phyloP scores from a whole-genome alignment of 169 alveolate species.

The Blepharisma undulans region DNA sequence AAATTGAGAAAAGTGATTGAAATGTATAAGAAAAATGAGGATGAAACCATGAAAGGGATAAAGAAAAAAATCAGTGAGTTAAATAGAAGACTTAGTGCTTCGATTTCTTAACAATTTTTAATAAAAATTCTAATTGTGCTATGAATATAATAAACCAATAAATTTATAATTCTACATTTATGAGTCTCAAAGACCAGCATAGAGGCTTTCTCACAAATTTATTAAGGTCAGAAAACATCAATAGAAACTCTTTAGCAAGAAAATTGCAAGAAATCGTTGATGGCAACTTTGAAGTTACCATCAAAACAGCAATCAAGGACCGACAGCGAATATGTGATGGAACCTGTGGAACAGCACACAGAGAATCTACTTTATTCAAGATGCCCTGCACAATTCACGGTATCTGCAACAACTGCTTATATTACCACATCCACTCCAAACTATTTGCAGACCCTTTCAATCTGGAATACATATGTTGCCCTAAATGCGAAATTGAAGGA shows the following conservation, averaged over 20 bases:
- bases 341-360: neutral
- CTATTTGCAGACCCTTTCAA: neutral
- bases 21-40: neutral
- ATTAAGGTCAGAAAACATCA: neutral
- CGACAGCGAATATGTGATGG: neutral
- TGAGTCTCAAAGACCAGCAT: neutral
- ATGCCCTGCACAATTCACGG: neutral
- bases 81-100: neutral
- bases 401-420: neutral
- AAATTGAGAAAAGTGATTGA: neutral
- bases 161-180: neutral
- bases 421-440: neutral
- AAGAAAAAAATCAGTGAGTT: neutral
- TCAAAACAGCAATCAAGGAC: neutral
- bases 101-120: neutral
- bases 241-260: neutral
- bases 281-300: neutral
- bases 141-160: no score
- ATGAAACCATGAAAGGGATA: neutral
- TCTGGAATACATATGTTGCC: neutral
- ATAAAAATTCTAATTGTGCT: no score
- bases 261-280: neutral
- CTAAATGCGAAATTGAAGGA: neutral
- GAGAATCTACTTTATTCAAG: neutral
- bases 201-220: neutral